phyloP scores from a whole-genome alignment of 208 protist species.

The Leishmania turanica region DNA sequence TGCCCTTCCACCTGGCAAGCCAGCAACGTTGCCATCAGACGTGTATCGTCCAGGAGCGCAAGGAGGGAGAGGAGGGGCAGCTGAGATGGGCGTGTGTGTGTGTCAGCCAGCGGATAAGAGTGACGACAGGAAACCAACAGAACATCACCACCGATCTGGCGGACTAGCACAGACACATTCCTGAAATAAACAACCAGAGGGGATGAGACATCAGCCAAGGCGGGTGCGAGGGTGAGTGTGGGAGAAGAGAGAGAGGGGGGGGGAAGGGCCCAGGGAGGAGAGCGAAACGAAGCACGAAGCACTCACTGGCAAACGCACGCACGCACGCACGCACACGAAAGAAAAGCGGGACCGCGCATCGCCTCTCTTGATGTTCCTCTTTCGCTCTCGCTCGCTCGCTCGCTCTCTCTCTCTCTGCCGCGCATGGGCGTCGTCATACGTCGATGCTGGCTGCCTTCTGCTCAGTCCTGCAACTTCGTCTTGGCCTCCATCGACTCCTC shows the following conservation, averaged over 20 bases:
- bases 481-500: slow-evolving; percentile 65
- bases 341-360: background rate
- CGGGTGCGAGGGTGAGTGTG: background rate
- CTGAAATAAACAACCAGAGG: background rate
- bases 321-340: background rate
- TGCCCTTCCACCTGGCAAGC: background rate
- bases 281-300: background rate
- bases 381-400: background rate
- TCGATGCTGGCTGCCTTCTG: background rate
- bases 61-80: background rate
- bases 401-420: too few species aligned
- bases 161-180: background rate
- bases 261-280: slow-evolving; percentile 3
- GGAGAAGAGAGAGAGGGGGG: background rate
- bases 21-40: background rate
- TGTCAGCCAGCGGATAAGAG: background rate
- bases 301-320: background rate
- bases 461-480: slow-evolving; percentile 73
- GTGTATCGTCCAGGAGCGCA: background rate
- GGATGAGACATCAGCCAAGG: background rate
- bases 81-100: background rate
- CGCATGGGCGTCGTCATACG: background rate
- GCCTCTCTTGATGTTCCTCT: background rate
- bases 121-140: background rate
- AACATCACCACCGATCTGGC: background rate